Conservation (phyloP, 2,329 filamentous ascomycete genomes). For the Aspergillus amoenus region DNA sequence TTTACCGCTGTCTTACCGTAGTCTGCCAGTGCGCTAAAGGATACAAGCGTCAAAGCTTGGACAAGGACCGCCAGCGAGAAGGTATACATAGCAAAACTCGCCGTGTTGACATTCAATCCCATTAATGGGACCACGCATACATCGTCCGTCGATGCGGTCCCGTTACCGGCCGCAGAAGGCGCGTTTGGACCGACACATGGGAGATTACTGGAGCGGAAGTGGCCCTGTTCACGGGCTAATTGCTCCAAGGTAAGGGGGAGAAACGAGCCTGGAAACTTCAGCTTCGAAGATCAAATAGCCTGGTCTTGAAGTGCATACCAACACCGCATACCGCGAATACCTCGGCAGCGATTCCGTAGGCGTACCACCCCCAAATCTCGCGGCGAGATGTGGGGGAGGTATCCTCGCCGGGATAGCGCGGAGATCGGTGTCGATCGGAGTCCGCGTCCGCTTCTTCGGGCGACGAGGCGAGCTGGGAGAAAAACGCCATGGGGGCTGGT, state of each 20-base stretch:
- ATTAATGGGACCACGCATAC: slow-evolving; percentile 34
- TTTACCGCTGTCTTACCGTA: slow-evolving; percentile 59
- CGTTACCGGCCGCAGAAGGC: slow-evolving; percentile 18
- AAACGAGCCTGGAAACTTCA: slow-evolving; percentile 66
- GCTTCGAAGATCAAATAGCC: neutral
- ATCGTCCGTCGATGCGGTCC: slow-evolving; percentile 20
- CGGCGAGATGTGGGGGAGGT: slow-evolving; percentile 76
- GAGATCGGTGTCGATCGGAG: slow-evolving; percentile 30
- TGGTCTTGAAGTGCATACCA: slow-evolving; percentile 41
- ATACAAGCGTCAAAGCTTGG: slow-evolving; percentile 83
- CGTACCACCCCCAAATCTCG: slow-evolving; percentile 87
- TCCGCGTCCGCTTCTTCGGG: slow-evolving; percentile 15
- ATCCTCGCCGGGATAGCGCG: slow-evolving; percentile 76
- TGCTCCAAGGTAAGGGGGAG: slow-evolving; percentile 90
- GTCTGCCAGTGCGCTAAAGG: slow-evolving; percentile 63
- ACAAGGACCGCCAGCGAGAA: slow-evolving; percentile 85
- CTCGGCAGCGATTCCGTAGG: slow-evolving; percentile 91
- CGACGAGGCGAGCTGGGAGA: slow-evolving; percentile 17
- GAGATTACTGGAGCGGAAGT: slow-evolving; percentile 56
- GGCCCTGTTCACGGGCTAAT: slow-evolving; percentile 85
- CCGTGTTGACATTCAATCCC: slow-evolving; percentile 36
- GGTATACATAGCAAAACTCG: slow-evolving; percentile 57
- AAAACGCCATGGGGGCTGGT: slow-evolving; percentile 5
- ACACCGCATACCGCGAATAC: slow-evolving; percentile 88
- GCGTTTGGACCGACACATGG: slow-evolving; percentile 31